Evolutionary conservation across 2,329 filamentous ascomycete genomes (phyloP).

Genomic region (Dactylellina drechsleri): DNA sequence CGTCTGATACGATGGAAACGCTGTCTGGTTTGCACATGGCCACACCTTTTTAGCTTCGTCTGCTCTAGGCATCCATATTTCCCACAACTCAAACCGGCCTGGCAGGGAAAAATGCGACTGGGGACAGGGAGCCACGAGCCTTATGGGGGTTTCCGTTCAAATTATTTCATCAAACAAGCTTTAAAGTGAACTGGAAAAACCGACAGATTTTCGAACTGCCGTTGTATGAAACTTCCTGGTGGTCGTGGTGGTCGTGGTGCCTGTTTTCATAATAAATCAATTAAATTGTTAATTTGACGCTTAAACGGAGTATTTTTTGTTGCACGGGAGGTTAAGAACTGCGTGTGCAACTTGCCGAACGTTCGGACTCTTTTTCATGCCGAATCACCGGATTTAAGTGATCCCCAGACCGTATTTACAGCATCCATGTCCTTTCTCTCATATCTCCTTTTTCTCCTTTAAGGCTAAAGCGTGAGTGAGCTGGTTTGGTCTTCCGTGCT

Average conservation of each 20-base stretch:
- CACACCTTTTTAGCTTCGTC: constrained; percentile 30
- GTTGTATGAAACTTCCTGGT: no score
- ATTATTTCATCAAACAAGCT: no score
- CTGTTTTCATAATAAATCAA: constrained; percentile 10
- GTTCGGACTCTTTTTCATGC: background rate
- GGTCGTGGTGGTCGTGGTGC: no score
- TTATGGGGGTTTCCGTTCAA: constrained; percentile 14
- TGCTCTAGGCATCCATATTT: constrained; percentile 55
- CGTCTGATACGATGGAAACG: constrained; percentile 47
- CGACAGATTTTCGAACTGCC: no score
- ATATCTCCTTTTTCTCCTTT: no score
- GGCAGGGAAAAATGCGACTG: constrained; percentile 29
- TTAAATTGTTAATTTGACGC: constrained; percentile 47
- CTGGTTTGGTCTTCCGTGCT: no score
- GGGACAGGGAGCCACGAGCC: constrained; percentile 46
- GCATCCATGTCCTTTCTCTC: no score
- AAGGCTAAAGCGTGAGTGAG: no score
- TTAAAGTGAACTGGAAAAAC: constrained; percentile 2
- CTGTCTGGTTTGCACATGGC: constrained; percentile 7
- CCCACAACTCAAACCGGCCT: constrained; percentile 52
- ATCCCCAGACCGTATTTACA: no score
- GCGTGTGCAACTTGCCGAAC: constrained; percentile 5
- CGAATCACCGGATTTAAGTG: background rate
- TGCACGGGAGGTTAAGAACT: constrained; percentile 29
- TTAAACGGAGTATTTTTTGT: constrained; percentile 38